A percentile compares a stretch with the other conserved stretches of the same genome.
phyloP scores from a whole-genome alignment of 2,329 filamentous ascomycete genomes.

The Fusarium nodosum region DNA sequence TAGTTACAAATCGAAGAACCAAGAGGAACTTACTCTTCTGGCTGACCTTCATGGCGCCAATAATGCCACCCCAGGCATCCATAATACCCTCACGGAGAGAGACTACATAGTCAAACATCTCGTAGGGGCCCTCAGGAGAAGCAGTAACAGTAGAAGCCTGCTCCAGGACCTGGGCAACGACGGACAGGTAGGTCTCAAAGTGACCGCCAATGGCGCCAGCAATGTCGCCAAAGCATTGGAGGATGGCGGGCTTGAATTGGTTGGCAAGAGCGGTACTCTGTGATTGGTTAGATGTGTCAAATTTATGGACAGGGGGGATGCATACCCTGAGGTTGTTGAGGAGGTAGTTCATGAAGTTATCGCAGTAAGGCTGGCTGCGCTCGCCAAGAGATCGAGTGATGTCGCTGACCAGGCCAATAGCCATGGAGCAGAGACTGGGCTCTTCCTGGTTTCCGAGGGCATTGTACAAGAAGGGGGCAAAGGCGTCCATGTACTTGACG shows the following conservation, averaged over 20 bases:
- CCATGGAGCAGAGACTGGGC: constrained; percentile 93
- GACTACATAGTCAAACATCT: constrained; percentile 97
- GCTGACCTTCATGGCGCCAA: constrained; percentile 90
- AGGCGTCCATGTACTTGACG: constrained; percentile 96
- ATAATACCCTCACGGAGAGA: constrained; percentile 97
- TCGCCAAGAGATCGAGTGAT: constrained; percentile 92
- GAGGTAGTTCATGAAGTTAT: constrained; percentile 97
- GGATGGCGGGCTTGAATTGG: constrained; percentile 97
- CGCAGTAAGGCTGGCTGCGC: constrained; percentile 93
- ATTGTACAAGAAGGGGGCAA: constrained; percentile 91
- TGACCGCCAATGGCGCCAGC: constrained; percentile 91
- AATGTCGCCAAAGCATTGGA: constrained; percentile 98
- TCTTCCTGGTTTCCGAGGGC: constrained; percentile 97
- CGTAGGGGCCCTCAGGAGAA: constrained; percentile 84
- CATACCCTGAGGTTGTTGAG: constrained; percentile 88
- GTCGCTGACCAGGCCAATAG: constrained; percentile 96
- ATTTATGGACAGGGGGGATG: constrained; percentile 38
- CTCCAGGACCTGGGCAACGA: constrained; percentile 94
- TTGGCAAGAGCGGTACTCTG: constrained; percentile 89
- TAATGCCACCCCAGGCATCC: constrained; percentile 98
- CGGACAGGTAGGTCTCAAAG: constrained; percentile 92
- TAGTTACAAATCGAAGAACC: background rate
- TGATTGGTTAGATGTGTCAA: constrained; percentile 29
- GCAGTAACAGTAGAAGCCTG: constrained; percentile 89
- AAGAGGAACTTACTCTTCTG: constrained; percentile 74